A percentile compares a stretch with the other conserved stretches of the same genome.
Evolutionary conservation across 179 eudicot species (phyloP).

Genomic region (Drosera spatulata): DNA sequence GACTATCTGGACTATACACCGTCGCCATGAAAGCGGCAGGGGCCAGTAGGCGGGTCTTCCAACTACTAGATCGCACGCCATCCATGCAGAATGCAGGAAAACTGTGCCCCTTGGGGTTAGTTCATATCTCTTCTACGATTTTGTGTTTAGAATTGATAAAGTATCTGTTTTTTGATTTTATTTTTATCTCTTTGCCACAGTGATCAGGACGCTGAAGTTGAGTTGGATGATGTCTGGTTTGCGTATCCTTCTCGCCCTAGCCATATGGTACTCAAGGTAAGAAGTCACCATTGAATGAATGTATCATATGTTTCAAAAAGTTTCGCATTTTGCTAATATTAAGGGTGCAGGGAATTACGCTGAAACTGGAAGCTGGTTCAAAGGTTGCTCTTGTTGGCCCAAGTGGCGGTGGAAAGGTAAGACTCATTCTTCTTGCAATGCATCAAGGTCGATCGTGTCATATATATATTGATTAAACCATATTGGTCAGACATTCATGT

Average conservation of each 20-base stretch:
- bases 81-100: slow-evolving; percentile 72
- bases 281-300: not conserved
- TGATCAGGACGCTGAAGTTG: slow-evolving; percentile 62
- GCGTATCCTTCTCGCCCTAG: slow-evolving; percentile 92
- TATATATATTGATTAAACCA: no score
- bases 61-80: slow-evolving; percentile 74
- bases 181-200: slow-evolving; percentile 12
- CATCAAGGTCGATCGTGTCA: no score
- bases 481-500: no score
- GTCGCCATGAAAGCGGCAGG: slow-evolving; percentile 93
- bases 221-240: slow-evolving; percentile 83
- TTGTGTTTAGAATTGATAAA: no score
- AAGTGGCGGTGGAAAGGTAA: slow-evolving; percentile 97
- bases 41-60: slow-evolving; percentile 90
- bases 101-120: slow-evolving; percentile 66
- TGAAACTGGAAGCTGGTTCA: slow-evolving; percentile 67
- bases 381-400: slow-evolving; percentile 95
- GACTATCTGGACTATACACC: slow-evolving; percentile 63
- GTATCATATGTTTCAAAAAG: not conserved
- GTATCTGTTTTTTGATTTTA: no score
- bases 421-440: no score
- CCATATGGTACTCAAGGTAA: slow-evolving; percentile 85
- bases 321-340: not conserved
- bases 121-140: not conserved
- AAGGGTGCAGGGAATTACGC: slow-evolving; percentile 49